Evolutionary conservation across 164 flowering plant species (phyloP).

Genomic region (Magnolia officinalis): DNA sequence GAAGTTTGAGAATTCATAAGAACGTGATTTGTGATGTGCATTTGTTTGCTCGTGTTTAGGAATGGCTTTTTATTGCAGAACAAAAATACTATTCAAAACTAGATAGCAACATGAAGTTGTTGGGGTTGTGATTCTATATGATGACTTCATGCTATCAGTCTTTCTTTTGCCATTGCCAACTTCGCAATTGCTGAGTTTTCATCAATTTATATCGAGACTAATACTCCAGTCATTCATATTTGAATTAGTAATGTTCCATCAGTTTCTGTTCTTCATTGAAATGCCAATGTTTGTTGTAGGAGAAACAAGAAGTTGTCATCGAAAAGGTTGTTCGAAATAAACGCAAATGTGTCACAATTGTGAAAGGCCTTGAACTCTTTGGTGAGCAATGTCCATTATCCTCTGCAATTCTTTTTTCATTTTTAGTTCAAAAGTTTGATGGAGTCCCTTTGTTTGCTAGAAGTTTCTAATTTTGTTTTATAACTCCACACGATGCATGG

Average conservation of each 20-base stretch:
- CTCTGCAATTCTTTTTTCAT: not conserved
- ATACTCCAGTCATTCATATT: no score
- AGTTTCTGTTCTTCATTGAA: not conserved
- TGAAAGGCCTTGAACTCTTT: constrained; percentile 86
- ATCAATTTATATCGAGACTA: not conserved
- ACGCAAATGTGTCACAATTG: constrained; percentile 77
- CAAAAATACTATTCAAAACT: not conserved
- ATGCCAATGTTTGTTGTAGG: constrained; percentile 35
- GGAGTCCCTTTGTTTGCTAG: not conserved
- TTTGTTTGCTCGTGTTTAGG: not conserved
- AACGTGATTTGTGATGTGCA: no score
- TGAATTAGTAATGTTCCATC: not conserved
- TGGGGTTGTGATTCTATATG: not conserved
- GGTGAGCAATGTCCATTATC: constrained; percentile 40
- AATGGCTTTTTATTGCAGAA: not conserved
- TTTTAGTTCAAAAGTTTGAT: not conserved
- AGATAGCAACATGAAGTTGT: not conserved
- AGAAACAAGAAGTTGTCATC: constrained; percentile 72
- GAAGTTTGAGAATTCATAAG: no score
- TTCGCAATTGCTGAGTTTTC: not conserved
- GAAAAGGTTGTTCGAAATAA: constrained; percentile 84
- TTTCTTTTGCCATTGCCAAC: not conserved
- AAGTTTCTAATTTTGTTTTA: not conserved
- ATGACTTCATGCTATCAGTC: not conserved
- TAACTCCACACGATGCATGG: not conserved